These are phyloP conservation scores for Apostasia ramifera DNA, from an alignment of 106 monocot genomes.

Conservation along the genomic window DNA sequence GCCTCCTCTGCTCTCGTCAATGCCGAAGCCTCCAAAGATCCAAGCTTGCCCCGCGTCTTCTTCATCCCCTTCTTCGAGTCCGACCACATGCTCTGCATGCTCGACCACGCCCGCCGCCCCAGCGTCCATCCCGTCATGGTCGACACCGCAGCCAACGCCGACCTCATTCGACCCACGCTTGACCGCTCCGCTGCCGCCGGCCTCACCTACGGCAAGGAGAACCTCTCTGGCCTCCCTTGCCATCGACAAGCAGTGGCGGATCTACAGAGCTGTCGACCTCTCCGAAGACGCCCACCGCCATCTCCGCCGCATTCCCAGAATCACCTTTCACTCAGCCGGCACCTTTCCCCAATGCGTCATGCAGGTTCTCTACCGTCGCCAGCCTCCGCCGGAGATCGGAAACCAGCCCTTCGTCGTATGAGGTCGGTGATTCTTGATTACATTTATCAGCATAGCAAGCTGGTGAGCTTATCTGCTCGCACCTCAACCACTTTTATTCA, in stretches of 20 bases:
- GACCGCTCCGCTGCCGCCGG: slow-evolving; percentile 19
- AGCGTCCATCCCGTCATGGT: slow-evolving; percentile 39
- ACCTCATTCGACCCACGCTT: slow-evolving; percentile 21
- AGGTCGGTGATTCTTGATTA: no score
- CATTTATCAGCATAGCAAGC: no score
- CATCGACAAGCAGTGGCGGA: slow-evolving; percentile 12
- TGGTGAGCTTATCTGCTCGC: no score
- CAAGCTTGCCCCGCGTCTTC: slow-evolving; percentile 38
- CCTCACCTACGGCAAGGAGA: slow-evolving; percentile 37
- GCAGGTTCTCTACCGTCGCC: slow-evolving; percentile 15
- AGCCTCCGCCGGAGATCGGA: not conserved
- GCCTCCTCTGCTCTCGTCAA: no score
- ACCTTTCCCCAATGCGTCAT: slow-evolving; percentile 45
- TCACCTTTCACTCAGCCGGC: slow-evolving; percentile 39
- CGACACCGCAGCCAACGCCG: slow-evolving; percentile 44
- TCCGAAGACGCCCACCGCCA: slow-evolving; percentile 13
- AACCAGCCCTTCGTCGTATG: not conserved
- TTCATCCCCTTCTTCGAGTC: slow-evolving; percentile 55
- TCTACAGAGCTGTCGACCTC: slow-evolving; percentile 35
- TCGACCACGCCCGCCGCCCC: slow-evolving; percentile 32
- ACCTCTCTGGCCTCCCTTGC: slow-evolving; percentile 31
- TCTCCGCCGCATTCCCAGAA: slow-evolving; percentile 35
- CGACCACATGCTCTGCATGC: slow-evolving; percentile 51
- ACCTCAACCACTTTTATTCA: no score
- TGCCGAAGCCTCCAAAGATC: no score